Evolutionary conservation across 2,329 filamentous ascomycete species (phyloP).

Genomic region (Elsinoe necatrix): DNA sequence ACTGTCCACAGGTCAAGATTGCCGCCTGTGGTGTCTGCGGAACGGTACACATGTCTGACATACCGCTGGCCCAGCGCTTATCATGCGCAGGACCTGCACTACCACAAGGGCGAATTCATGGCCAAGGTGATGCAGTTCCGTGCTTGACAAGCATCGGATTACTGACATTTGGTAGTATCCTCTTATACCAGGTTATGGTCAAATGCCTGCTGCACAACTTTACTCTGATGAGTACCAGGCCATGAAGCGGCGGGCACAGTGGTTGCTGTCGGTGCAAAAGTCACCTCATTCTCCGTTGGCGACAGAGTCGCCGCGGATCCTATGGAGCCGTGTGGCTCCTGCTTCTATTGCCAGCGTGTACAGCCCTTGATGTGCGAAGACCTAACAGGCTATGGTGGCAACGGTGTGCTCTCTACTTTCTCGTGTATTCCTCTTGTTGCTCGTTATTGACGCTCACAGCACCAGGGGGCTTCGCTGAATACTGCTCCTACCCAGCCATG

Average conservation of each 20-base stretch:
- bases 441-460: conserved; percentile 29
- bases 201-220: not conserved
- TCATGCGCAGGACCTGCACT: conserved; percentile 38
- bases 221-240: conserved; percentile 32
- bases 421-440: not conserved
- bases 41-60: not conserved
- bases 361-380: conserved; percentile 61
- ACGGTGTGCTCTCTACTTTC: conserved; percentile 26
- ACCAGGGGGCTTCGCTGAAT: conserved; percentile 66
- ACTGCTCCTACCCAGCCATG: conserved; percentile 49
- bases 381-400: conserved; percentile 58
- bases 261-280: conserved; percentile 49
- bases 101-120: conserved; percentile 61
- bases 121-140: conserved; percentile 14
- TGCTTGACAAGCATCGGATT: too few species aligned
- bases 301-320: conserved; percentile 56
- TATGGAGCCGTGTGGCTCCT: conserved; percentile 61
- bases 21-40: conserved; percentile 16
- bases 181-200: conserved; percentile 17
- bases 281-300: conserved; percentile 52
- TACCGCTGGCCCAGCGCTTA: not conserved
- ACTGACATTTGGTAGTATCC: conserved; percentile 17
- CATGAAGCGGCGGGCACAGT: conserved; percentile 61
- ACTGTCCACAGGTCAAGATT: conserved; percentile 13
- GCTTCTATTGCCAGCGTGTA: conserved; percentile 64